Evolutionary conservation across 1,284 basidiomycete genomes (phyloP), one percentile per base, ranked within the genome.

Genomic region (Caloboletus inedulis): DNA sequence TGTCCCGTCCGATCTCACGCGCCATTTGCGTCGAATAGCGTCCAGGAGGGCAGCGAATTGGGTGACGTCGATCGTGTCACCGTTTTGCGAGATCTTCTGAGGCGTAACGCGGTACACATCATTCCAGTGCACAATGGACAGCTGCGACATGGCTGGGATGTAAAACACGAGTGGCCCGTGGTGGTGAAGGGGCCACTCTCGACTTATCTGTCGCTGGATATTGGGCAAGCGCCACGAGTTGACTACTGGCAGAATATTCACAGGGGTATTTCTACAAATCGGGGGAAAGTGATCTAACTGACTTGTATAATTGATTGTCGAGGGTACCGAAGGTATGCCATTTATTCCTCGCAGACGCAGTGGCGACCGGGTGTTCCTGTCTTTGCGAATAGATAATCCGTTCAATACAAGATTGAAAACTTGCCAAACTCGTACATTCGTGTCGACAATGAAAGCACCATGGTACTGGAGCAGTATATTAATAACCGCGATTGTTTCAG

Each of bases 71-170:
- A 91, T 84, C 7, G 83, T 88, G 42, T 80, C 82, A 9, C 70
- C 62, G 7, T 78, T 76, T 9, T 68, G 68, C 0, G 72, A 70
- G 30, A 87, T 54, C 61, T 87, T 89, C 63, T 89, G 87, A 19
- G 85, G 84, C 9, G 78, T 75, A 47, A 89, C 84, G 21, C 87
- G 83, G 68, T 91, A 91, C 18, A 85, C 86, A 64, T 89, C 87
- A 71, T 89, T 89, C 75, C 82, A 89, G 59, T 89, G 87, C 4
- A 74, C 53, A 35, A 80, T 70, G 14, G 62, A 57, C n/a, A 70
- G 23, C 18, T 41, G 59, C 4, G 65, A 56, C 69, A 69, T 71
- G 51, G 19, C 43, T 31, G 19, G 23, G 27, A 30, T 21, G 40
- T 23, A 30, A n/a, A 37, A 31, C 29, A 23, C 34, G 14, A 34